phyloP scores from a whole-genome alignment of 1,284 basidiomycete genomes.

The Puccinia coronata region DNA sequence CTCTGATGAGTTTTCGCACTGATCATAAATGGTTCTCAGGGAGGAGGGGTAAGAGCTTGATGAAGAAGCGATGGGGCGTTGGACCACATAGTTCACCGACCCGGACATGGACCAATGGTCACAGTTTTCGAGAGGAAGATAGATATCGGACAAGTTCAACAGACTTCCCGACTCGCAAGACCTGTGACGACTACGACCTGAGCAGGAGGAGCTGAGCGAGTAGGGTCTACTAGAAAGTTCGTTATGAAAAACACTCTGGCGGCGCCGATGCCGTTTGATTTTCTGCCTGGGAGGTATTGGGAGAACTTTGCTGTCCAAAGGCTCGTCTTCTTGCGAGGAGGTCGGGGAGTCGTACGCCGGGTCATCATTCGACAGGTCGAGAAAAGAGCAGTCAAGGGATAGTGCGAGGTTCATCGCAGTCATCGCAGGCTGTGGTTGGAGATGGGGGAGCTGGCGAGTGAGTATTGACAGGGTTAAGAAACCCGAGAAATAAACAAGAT shows the following conservation, averaged over 20 bases:
- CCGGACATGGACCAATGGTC: not conserved
- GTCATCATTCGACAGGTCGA: not conserved
- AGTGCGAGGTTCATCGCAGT: not conserved
- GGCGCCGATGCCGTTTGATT: not conserved
- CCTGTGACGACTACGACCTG: not conserved
- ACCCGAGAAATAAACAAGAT: too few species aligned
- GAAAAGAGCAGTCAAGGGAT: slow-evolving; percentile 17
- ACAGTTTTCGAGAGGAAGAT: not conserved
- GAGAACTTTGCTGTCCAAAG: not conserved
- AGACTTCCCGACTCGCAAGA: not conserved
- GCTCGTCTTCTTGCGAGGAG: slow-evolving; percentile 22
- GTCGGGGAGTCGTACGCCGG: not conserved
- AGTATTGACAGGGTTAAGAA: too few species aligned
- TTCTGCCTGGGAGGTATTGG: not conserved
- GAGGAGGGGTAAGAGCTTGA: not conserved
- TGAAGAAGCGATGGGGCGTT: not conserved
- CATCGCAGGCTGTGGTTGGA: not conserved
- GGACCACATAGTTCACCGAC: not conserved
- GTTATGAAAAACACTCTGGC: not conserved
- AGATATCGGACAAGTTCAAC: not conserved
- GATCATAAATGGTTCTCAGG: not conserved
- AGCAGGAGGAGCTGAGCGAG: too few species aligned
- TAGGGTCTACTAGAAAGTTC: not conserved
- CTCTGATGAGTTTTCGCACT: not conserved
- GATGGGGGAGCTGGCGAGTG: not conserved